Evolutionary conservation across 108 stramenopile species (phyloP).

Genomic region (Cyclotella kingstonii): DNA sequence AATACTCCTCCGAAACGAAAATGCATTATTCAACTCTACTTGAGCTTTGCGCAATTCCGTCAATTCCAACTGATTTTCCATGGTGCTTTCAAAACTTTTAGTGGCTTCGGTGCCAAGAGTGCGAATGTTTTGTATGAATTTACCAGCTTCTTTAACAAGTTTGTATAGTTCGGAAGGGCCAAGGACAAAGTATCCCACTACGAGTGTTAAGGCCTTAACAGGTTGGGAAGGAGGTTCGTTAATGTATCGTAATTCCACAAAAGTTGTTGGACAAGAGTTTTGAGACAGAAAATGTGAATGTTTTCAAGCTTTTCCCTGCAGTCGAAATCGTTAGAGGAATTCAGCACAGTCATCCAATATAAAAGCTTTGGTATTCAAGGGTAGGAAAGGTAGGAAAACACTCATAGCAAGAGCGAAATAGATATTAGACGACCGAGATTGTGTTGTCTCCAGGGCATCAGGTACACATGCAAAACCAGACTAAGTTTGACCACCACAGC

Average conservation of each 20-base stretch:
- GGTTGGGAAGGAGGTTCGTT: neutral
- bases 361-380: no score
- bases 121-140: conserved; percentile 79
- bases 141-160: conserved; percentile 84
- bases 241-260: neutral
- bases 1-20: conserved; percentile 85
- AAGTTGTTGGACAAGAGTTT: no score
- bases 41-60: conserved; percentile 83
- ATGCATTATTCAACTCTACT: conserved; percentile 77
- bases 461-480: no score
- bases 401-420: no score
- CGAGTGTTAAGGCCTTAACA: conserved; percentile 52
- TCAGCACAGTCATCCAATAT: no score
- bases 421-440: no score
- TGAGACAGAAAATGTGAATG: no score
- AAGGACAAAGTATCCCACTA: conserved; percentile 89
- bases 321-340: no score
- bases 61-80: conserved; percentile 83
- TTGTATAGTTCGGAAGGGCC: conserved; percentile 88
- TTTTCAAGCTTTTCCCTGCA: no score
- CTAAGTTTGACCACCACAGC: no score
- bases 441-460: no score
- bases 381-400: no score
- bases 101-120: conserved; percentile 68
- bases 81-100: conserved; percentile 66